phyloP scores from a whole-genome alignment of 495 filamentous ascomycete genomes.

The Aspergillus kassunensis region DNA sequence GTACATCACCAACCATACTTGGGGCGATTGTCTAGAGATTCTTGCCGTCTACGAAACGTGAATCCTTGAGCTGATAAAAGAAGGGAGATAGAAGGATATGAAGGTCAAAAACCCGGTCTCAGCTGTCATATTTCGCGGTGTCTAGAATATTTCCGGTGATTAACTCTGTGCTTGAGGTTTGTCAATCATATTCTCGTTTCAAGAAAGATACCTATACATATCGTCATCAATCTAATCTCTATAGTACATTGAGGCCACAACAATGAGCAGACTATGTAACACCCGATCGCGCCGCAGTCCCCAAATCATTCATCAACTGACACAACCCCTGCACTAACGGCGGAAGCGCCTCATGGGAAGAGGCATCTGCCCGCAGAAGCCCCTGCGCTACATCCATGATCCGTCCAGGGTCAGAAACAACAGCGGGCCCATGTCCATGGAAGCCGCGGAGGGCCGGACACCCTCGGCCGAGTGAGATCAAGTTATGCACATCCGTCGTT shows the following conservation, averaged over 20 bases:
- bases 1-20: too few species aligned
- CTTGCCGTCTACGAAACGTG: too few species aligned
- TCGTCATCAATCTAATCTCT: background rate
- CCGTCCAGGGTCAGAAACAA: conserved; percentile 21
- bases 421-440: conserved; percentile 14
- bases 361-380: conserved; percentile 21
- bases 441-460: conserved; percentile 37
- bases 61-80: too few species aligned
- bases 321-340: conserved; percentile 53
- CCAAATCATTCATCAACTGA: conserved; percentile 51
- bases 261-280: background rate
- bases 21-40: too few species aligned
- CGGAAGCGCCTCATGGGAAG: conserved; percentile 26
- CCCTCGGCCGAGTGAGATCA: conserved; percentile 43
- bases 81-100: too few species aligned
- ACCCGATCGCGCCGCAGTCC: conserved; percentile 17
- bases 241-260: background rate
- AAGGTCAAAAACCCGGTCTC: too few species aligned
- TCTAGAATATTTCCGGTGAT: too few species aligned
- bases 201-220: too few species aligned
- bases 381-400: conserved; percentile 26
- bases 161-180: too few species aligned
- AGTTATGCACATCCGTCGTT: conserved; percentile 39
- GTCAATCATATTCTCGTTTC: too few species aligned
- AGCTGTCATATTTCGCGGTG: too few species aligned